Base-by-base conservation (phyloP, 768 basidiomycete genomes). In the Amanita muscaria region DNA sequence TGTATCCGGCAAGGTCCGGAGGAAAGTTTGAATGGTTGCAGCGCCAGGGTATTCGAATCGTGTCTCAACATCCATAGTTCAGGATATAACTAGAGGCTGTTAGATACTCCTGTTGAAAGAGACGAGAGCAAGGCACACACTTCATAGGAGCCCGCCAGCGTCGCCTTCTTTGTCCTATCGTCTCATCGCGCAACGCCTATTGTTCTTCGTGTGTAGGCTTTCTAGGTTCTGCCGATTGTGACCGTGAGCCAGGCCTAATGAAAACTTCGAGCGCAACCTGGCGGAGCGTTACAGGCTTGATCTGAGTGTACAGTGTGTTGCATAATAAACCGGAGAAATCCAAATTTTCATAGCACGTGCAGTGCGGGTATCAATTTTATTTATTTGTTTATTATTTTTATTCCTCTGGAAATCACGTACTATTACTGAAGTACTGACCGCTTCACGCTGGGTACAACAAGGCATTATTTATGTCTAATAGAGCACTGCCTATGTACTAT, bases 51-150 rank as follows among this genome's bases (percentile, higher is more conserved):
- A 93, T 61, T 99, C 94, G 60, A 90, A 99, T 42, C 96, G 80
- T 77, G 62, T 98, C 96, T 38, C 98, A 80, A 94, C 96, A 99
- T 1, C 94, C 96, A 22, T 94, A 88, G 60, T 94, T 93, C 16
- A 97, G 70, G 51, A 99, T 96, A 61, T 96, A 99, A 62, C 93
- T 97, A n/a, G n/a, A n/a, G n/a, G n/a, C n/a, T n/a, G n/a, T n/a
- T n/a, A n/a, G n/a, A n/a, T n/a, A n/a, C n/a, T n/a, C n/a, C n/a
- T n/a, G n/a, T n/a, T n/a, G n/a, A n/a, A n/a, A n/a, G n/a, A n/a
- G n/a, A n/a, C n/a, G n/a, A n/a, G n/a, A n/a, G 45, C 38, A 36
- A 35, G 29, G 24, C 39, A 40, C 19, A 46, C 54, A 96, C 93
- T 89, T 85, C 68, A 91, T 73, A 42, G 96, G 66, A 56, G n/a